Conservation (phyloP, 805 yeast genomes). For the Candida manassasensis region DNA sequence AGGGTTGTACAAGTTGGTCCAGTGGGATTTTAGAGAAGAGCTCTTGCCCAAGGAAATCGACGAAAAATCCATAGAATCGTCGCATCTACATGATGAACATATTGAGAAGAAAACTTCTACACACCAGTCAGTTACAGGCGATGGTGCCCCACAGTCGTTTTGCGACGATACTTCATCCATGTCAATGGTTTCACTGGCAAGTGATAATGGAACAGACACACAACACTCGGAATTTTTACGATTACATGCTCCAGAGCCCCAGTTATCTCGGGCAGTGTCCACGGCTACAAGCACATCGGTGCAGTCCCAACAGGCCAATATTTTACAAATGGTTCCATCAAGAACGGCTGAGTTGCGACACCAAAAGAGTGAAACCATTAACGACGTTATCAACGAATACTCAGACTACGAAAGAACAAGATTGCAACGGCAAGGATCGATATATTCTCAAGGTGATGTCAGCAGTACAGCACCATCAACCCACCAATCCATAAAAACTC, state of each 20-base stretch:
- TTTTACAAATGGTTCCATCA: slow-evolving; percentile 14
- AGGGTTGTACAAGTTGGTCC: slow-evolving; percentile 68
- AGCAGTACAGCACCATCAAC: slow-evolving; percentile 11
- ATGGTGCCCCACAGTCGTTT: not conserved
- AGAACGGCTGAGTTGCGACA: slow-evolving; percentile 22
- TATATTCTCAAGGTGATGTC: slow-evolving; percentile 14
- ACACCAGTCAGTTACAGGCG: not conserved
- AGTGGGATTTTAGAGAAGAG: slow-evolving; percentile 58
- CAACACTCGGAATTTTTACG: slow-evolving; percentile 21
- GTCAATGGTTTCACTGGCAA: not conserved
- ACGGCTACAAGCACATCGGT: slow-evolving; percentile 1
- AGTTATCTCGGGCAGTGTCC: slow-evolving; percentile 9
- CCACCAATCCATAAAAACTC: not conserved
- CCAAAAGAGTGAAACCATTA: slow-evolving; percentile 29
- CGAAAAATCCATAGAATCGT: not conserved
- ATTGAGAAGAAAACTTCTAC: not conserved
- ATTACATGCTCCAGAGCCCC: slow-evolving; percentile 8
- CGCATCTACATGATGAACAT: not conserved
- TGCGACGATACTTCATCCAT: not conserved
- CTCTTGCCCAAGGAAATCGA: slow-evolving; percentile 9
- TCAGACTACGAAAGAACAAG: slow-evolving; percentile 41
- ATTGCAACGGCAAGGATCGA: not conserved
- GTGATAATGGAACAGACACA: not conserved
- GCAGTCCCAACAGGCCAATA: slow-evolving; percentile 6
- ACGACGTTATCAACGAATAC: slow-evolving; percentile 39